Evolutionary conservation across 305 asterid species (phyloP).

Genomic region (Plantago coronopus): DNA sequence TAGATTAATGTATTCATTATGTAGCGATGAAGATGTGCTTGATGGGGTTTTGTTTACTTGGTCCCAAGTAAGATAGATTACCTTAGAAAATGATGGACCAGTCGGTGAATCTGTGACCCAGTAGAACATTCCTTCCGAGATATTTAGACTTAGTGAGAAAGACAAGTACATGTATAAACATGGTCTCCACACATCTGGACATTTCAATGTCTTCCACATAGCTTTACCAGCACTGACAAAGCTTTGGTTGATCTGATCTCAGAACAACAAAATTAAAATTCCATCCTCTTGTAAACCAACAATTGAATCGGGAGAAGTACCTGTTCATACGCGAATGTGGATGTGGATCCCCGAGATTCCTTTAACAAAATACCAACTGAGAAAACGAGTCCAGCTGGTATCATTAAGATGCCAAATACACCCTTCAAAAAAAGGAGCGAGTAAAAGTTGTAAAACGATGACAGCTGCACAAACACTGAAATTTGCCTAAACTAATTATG

Average conservation of each 20-base stretch:
- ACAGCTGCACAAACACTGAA: background rate
- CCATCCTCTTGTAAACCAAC: constrained; percentile 5
- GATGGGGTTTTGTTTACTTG: no score
- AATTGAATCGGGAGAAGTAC: constrained; percentile 31
- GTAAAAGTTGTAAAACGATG: background rate
- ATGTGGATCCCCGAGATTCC: constrained; percentile 48
- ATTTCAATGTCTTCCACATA: constrained; percentile 77
- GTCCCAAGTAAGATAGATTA: background rate
- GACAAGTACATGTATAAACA: constrained; percentile 84
- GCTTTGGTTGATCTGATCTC: constrained; percentile 62
- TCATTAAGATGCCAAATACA: constrained; percentile 68
- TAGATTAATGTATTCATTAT: no score
- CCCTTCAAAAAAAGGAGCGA: constrained; percentile 43
- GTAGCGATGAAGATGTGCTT: no score
- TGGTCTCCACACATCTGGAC: constrained; percentile 85
- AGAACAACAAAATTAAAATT: constrained; percentile 14
- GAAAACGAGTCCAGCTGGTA: constrained; percentile 74
- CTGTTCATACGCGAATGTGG: constrained; percentile 52
- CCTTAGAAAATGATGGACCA: constrained; percentile 32
- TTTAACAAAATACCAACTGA: constrained; percentile 67
- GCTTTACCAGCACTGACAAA: constrained; percentile 65
- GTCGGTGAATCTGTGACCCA: constrained; percentile 77
- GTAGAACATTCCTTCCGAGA: constrained; percentile 87
- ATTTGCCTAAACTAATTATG: background rate
- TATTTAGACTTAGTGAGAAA: constrained; percentile 60